Evolutionary conservation across 352 stramenopile genomes (phyloP).

Genomic region (Phytophthora sansomeana): DNA sequence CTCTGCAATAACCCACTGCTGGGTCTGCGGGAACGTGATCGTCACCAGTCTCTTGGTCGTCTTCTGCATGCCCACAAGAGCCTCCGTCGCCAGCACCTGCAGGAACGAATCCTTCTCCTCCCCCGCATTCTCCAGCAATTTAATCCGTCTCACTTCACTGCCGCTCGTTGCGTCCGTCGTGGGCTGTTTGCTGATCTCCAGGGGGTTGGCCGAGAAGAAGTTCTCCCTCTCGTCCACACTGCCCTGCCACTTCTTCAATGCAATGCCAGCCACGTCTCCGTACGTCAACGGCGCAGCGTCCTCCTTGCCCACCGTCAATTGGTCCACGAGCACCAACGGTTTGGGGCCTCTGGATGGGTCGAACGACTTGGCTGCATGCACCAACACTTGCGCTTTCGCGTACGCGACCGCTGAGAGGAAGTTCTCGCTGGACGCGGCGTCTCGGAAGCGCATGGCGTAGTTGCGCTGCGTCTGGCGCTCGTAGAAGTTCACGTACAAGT

Average conservation of each 20-base stretch:
- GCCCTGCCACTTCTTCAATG: constrained; percentile 62
- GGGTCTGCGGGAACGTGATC: constrained; percentile 49
- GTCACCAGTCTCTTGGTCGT: constrained; percentile 60
- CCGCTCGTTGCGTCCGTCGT: constrained; percentile 30
- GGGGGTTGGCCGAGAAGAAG: constrained; percentile 68
- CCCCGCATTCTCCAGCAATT: constrained; percentile 30
- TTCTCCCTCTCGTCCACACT: constrained; percentile 8
- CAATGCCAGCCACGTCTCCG: constrained; percentile 65
- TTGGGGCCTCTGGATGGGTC: constrained; percentile 14
- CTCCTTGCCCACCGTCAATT: constrained; percentile 55
- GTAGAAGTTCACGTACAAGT: constrained; percentile 81
- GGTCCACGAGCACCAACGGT: constrained; percentile 47
- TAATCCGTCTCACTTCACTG: constrained; percentile 59
- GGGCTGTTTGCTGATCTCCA: constrained; percentile 51
- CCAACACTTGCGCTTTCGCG: constrained; percentile 60
- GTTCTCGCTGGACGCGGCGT: constrained; percentile 36
- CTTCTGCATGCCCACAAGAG: constrained; percentile 73
- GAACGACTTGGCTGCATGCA: constrained; percentile 34
- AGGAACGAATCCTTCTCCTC: constrained; percentile 37
- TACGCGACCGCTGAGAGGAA: constrained; percentile 67
- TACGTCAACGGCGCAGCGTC: constrained; percentile 43
- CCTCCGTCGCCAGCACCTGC: constrained; percentile 51
- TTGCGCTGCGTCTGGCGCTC: constrained; percentile 55
- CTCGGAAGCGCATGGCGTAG: constrained; percentile 84
- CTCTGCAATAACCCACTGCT: constrained; percentile 72